These are phyloP conservation scores for Hebeloma cylindrosporum DNA, from an alignment of 768 basidiomycete genomes.

Conservation along the genomic window DNA sequence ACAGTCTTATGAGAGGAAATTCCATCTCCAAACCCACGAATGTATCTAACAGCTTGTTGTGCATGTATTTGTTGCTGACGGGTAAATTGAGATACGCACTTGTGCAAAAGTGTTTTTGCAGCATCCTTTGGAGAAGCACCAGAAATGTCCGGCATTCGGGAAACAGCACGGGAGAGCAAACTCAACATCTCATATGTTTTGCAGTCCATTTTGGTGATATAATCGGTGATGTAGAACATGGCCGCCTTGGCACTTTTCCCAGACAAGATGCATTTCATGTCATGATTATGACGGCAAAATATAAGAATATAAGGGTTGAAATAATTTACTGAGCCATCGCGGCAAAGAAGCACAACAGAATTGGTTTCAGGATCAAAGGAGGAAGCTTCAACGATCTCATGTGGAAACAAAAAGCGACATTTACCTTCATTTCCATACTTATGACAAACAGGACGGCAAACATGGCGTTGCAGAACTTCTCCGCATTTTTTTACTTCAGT, in stretches of 20 bases:
- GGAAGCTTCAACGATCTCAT: constrained; percentile 27
- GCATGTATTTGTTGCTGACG: constrained; percentile 33
- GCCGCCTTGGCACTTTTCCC: constrained; percentile 34
- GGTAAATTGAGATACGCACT: constrained; percentile 31
- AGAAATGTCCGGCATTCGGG: neutral
- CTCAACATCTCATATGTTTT: constrained; percentile 28
- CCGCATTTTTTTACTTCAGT: constrained; percentile 14
- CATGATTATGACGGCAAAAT: constrained; percentile 34
- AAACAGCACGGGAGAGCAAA: constrained; percentile 25
- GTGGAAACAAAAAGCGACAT: constrained; percentile 35
- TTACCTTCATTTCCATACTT: constrained; percentile 27
- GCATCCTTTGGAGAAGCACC: neutral
- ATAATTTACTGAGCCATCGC: constrained; percentile 30
- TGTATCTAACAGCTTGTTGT: constrained; percentile 33
- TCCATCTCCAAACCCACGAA: constrained; percentile 25
- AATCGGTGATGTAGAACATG: constrained; percentile 36
- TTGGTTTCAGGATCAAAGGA: constrained; percentile 31
- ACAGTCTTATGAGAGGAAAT: constrained; percentile 29
- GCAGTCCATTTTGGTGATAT: constrained; percentile 34
- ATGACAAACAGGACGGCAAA: constrained; percentile 21
- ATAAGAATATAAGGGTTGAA: constrained; percentile 34
- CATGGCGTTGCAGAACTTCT: constrained; percentile 12
- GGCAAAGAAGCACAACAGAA: constrained; percentile 28
- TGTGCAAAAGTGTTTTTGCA: constrained; percentile 27
- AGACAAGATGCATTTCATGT: constrained; percentile 34